A percentile compares a stretch with the other conserved stretches of the same genome.
phyloP scores from a whole-genome alignment of 352 stramenopile genomes.

The Pythium phragmiticola region DNA sequence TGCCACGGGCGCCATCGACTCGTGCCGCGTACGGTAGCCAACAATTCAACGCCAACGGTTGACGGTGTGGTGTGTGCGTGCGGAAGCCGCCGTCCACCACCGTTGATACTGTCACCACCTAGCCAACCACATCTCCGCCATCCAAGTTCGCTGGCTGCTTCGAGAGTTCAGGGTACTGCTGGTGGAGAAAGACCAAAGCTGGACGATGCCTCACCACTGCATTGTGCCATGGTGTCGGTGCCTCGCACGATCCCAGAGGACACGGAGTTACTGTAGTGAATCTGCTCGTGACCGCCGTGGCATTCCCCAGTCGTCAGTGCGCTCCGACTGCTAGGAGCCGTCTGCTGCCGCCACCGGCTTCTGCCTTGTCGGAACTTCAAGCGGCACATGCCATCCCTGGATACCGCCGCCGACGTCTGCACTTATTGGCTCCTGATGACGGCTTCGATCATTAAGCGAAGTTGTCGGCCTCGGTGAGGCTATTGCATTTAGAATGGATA shows the following conservation, averaged over 20 bases:
- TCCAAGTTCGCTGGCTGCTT: neutral
- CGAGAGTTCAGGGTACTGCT: neutral
- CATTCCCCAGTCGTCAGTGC: too few species aligned
- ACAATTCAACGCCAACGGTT: neutral
- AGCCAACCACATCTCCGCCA: neutral
- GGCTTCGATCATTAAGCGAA: too few species aligned
- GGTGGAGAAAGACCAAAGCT: neutral
- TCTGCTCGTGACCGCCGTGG: too few species aligned
- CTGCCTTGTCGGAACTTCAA: too few species aligned
- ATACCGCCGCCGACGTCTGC: too few species aligned
- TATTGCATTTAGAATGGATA: too few species aligned
- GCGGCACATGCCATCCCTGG: too few species aligned
- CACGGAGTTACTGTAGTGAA: neutral
- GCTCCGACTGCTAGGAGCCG: neutral
- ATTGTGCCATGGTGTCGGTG: constrained; percentile 11
- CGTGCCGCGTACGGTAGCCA: neutral
- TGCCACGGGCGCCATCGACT: constrained; percentile 47
- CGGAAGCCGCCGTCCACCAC: constrained; percentile 15
- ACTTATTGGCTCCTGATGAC: too few species aligned
- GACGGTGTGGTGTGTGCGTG: constrained; percentile 5
- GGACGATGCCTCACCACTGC: neutral
- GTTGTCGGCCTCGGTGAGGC: too few species aligned
- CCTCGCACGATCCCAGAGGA: constrained; percentile 1
- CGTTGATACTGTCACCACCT: neutral
- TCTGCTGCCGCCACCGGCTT: too few species aligned